A percentile compares a stretch with the other conserved stretches of the same genome.
These are phyloP conservation scores for Rhododendron molle DNA, from an alignment of 148 eudicot genomes.

Conservation along the genomic window DNA sequence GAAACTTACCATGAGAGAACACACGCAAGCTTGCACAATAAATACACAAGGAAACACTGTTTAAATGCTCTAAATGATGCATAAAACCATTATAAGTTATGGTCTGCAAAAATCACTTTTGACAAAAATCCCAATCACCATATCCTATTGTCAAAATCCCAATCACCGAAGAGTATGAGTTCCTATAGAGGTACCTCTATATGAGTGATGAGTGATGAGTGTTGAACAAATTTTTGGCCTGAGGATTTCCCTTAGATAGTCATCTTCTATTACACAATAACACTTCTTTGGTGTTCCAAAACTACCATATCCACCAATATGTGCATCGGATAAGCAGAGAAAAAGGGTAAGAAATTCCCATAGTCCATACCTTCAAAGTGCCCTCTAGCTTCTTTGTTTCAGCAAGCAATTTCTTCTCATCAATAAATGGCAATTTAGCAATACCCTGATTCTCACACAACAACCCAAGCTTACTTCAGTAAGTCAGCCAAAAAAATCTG, in stretches of 20 bases:
- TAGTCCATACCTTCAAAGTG: constrained; percentile 67
- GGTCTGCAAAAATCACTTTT: background rate
- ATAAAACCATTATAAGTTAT: background rate
- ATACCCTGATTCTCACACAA: constrained; percentile 54
- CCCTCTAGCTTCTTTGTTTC: constrained; percentile 85
- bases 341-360: background rate
- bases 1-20: background rate
- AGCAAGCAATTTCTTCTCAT: constrained; percentile 76
- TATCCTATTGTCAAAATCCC: background rate
- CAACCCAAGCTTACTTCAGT: background rate
- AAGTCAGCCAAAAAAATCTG: constrained; percentile 1
- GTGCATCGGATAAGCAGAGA: background rate
- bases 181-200: background rate
- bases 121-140: background rate
- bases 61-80: background rate
- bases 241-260: background rate
- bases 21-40: background rate
- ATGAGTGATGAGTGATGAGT: background rate
- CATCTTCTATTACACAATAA: background rate
- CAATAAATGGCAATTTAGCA: constrained; percentile 92
- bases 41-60: background rate
- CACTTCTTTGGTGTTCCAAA: background rate
- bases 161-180: background rate
- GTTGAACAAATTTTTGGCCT: background rate
- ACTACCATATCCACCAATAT: background rate